Conservation (phyloP, 2,329 filamentous ascomycete genomes). For the Xylariaceae sp. region DNA sequence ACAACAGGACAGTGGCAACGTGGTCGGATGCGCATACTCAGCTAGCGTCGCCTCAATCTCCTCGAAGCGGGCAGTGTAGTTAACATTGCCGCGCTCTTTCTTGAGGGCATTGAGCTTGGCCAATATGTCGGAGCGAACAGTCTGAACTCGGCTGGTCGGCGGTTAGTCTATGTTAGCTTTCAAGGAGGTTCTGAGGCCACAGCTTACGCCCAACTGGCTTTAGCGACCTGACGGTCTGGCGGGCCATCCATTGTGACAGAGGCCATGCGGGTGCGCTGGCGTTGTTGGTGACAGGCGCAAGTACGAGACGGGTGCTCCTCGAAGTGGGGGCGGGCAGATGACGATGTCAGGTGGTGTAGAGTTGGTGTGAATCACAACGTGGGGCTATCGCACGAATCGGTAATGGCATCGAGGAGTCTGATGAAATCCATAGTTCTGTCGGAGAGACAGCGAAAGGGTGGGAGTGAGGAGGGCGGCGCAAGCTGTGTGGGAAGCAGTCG, state of each 20-base stretch:
- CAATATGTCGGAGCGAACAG: conserved; percentile 27
- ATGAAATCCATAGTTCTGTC: conserved; percentile 34
- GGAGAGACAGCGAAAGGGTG: conserved; percentile 18
- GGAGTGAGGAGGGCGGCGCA: conserved; percentile 21
- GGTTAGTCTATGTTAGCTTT: conserved; percentile 5
- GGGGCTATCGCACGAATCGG: conserved; percentile 33
- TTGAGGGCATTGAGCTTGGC: conserved; percentile 26
- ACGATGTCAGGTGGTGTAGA: conserved; percentile 14
- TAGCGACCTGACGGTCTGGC: not conserved
- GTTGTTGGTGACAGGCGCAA: no score
- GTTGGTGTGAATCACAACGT: conserved; percentile 29
- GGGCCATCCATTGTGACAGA: not conserved
- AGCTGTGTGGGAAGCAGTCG: conserved; percentile 25
- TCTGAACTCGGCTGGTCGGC: conserved; percentile 18
- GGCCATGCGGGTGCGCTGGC: no score
- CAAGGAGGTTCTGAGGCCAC: conserved; percentile 12
- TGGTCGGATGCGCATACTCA: conserved; percentile 26
- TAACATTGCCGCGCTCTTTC: conserved; percentile 28
- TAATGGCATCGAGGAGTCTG: conserved; percentile 22
- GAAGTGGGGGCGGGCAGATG: conserved; percentile 18
- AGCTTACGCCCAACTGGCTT: not conserved
- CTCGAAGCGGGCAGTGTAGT: conserved; percentile 31
- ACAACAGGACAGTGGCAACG: conserved; percentile 9
- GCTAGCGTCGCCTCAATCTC: conserved; percentile 31
- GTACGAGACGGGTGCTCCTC: conserved; percentile 2